phyloP scores from a whole-genome alignment of 768 basidiomycete genomes.

The Mycena amicta region DNA sequence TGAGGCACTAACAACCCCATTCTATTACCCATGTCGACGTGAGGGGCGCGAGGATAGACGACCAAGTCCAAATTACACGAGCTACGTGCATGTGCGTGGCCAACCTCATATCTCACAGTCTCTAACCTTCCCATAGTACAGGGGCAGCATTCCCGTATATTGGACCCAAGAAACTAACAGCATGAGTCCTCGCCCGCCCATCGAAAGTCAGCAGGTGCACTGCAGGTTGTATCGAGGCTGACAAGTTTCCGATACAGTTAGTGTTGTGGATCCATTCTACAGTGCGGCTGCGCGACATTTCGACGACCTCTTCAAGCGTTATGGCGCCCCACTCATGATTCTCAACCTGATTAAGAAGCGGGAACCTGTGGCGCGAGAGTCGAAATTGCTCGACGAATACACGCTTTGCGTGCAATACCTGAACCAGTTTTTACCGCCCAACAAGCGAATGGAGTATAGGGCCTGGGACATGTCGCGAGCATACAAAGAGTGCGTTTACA shows the following conservation, averaged over 20 bases:
- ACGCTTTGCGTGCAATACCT: slow-evolving; percentile 90
- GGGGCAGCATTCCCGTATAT: slow-evolving; percentile 93
- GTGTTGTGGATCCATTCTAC: slow-evolving; percentile 93
- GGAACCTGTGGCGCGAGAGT: slow-evolving; percentile 80
- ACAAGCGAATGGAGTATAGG: slow-evolving; percentile 86
- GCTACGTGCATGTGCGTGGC: slow-evolving; percentile 79
- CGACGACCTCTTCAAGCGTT: slow-evolving; percentile 84
- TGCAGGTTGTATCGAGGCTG: neutral
- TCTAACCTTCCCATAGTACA: slow-evolving; percentile 55
- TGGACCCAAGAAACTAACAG: slow-evolving; percentile 95
- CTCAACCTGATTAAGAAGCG: slow-evolving; percentile 93
- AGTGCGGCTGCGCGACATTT: slow-evolving; percentile 93
- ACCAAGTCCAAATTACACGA: slow-evolving; percentile 87
- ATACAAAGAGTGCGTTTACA: slow-evolving; percentile 86
- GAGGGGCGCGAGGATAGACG: slow-evolving; percentile 45
- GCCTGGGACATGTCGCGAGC: slow-evolving; percentile 97
- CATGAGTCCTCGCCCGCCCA: slow-evolving; percentile 92
- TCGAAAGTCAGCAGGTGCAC: slow-evolving; percentile 73
- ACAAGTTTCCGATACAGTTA: slow-evolving; percentile 55
- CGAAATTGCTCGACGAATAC: slow-evolving; percentile 88
- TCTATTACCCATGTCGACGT: slow-evolving; percentile 67
- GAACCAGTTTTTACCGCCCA: slow-evolving; percentile 90
- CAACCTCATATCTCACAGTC: neutral
- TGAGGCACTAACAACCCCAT: slow-evolving; percentile 86
- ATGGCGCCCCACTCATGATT: slow-evolving; percentile 87